Conservation (phyloP, 495 filamentous ascomycete species). For the Aspergillus sclerotiicarbonarius region DNA sequence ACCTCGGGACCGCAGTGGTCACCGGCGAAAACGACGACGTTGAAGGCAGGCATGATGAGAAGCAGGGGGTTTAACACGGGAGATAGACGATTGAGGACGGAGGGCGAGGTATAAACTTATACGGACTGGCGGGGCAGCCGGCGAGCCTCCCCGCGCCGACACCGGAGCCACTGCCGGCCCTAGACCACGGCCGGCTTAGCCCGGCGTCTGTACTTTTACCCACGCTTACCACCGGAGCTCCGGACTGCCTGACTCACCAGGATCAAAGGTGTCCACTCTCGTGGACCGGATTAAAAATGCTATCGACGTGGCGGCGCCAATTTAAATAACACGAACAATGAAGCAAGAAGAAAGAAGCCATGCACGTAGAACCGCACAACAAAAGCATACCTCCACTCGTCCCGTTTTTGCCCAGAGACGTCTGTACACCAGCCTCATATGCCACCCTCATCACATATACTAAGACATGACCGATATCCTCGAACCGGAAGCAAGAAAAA, state of each 20-base stretch:
- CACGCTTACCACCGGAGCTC: background rate
- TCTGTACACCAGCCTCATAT: slow-evolving; percentile 9
- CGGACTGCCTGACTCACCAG: background rate
- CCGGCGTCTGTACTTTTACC: background rate
- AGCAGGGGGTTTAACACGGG: slow-evolving; percentile 1
- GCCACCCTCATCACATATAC: slow-evolving; percentile 12
- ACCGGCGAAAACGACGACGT: slow-evolving; percentile 72
- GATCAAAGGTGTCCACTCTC: background rate
- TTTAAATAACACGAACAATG: background rate
- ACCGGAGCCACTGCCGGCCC: slow-evolving; percentile 20
- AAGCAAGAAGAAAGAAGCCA: slow-evolving; percentile 16
- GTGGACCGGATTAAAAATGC: background rate
- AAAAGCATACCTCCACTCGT: background rate
- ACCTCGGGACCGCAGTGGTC: slow-evolving; percentile 98
- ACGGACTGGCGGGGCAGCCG: slow-evolving; percentile 19
- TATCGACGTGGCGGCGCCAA: background rate
- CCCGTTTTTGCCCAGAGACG: slow-evolving; percentile 11
- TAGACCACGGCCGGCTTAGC: background rate
- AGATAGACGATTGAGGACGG: slow-evolving; percentile 15
- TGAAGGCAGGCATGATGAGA: slow-evolving; percentile 48
- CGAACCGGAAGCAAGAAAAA: background rate
- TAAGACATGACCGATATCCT: too few relatives aligned
- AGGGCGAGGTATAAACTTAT: slow-evolving; percentile 19
- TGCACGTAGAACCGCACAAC: background rate
- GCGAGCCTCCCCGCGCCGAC: slow-evolving; percentile 26